phyloP scores from a whole-genome alignment of 2,329 filamentous ascomycete genomes.

The Xylaria hypoxylon region DNA sequence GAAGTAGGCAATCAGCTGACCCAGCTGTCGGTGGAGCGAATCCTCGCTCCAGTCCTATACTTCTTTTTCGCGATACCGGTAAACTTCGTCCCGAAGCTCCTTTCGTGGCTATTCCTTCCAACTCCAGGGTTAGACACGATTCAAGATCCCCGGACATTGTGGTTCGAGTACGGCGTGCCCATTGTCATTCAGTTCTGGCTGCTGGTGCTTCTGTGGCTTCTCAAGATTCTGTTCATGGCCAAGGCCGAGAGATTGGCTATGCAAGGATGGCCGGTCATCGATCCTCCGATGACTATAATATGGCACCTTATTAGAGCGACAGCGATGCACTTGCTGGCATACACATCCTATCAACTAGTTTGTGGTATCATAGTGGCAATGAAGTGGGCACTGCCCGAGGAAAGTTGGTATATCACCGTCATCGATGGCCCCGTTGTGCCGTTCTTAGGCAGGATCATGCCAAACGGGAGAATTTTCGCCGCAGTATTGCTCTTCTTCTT shows the following conservation, averaged over 20 bases:
- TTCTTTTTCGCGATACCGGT: constrained; percentile 27
- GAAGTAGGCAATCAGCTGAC: not conserved
- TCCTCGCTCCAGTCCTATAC: constrained; percentile 12
- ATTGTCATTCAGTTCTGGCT: constrained; percentile 38
- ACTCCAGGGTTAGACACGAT: constrained; percentile 30
- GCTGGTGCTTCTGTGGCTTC: constrained; percentile 40
- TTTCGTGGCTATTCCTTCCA: constrained; percentile 32
- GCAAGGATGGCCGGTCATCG: constrained; percentile 17
- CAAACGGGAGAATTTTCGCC: constrained; percentile 24
- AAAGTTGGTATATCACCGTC: constrained; percentile 11
- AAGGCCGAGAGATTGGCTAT: constrained; percentile 40
- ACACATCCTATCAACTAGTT: constrained; percentile 46
- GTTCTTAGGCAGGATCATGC: constrained; percentile 15
- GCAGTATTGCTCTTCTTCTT: constrained; percentile 32
- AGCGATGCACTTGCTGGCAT: constrained; percentile 43
- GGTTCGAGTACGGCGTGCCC: constrained; percentile 41
- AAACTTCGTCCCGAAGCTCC: constrained; percentile 23
- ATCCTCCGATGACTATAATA: constrained; percentile 34
- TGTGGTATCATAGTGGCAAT: constrained; percentile 26
- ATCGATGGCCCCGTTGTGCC: constrained; percentile 10
- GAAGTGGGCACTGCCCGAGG: not conserved
- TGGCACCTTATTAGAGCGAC: constrained; percentile 44
- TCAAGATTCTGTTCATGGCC: constrained; percentile 40
- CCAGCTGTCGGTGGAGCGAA: not conserved
- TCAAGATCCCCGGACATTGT: constrained; percentile 10